These are phyloP conservation scores for Collybiopsis confluens DNA, from an alignment of 768 basidiomycete species.

Conservation along the genomic window DNA sequence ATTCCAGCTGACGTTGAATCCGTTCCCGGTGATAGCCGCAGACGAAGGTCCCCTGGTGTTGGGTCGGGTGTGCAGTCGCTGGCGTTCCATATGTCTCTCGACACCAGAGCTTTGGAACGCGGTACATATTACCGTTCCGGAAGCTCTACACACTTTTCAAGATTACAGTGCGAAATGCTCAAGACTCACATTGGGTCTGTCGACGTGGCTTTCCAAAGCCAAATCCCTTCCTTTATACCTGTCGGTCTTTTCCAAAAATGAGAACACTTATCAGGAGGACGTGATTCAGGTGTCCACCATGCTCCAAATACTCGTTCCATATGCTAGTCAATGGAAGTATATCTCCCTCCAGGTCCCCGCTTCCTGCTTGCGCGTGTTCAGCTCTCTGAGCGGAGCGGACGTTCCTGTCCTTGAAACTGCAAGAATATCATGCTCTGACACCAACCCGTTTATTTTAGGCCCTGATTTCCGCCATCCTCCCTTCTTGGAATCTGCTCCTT, in stretches of 20 bases:
- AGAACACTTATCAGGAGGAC: neutral
- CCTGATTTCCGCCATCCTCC: neutral
- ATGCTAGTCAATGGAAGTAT: conserved; percentile 1
- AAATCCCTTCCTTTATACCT: neutral
- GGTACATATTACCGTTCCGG: neutral
- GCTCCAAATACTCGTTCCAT: neutral
- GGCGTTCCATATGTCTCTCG: neutral
- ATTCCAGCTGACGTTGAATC: neutral
- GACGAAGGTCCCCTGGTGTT: conserved; percentile 1
- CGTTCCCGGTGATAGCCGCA: neutral
- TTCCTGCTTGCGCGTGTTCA: neutral
- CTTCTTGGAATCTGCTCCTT: neutral
- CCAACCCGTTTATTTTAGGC: neutral
- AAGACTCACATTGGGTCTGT: neutral
- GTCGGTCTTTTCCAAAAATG: neutral
- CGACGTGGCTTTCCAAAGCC: neutral
- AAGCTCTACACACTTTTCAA: neutral
- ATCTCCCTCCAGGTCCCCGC: neutral
- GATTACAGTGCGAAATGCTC: neutral
- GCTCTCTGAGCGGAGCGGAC: neutral
- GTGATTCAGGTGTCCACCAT: neutral
- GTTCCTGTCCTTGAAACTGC: conserved; percentile 1
- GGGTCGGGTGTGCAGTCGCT: conserved; percentile 1
- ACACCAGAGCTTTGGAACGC: conserved; percentile 6
- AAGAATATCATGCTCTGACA: neutral